phyloP scores from a whole-genome alignment of 2,329 filamentous ascomycete species.

The Sclerotinia glacialis region DNA sequence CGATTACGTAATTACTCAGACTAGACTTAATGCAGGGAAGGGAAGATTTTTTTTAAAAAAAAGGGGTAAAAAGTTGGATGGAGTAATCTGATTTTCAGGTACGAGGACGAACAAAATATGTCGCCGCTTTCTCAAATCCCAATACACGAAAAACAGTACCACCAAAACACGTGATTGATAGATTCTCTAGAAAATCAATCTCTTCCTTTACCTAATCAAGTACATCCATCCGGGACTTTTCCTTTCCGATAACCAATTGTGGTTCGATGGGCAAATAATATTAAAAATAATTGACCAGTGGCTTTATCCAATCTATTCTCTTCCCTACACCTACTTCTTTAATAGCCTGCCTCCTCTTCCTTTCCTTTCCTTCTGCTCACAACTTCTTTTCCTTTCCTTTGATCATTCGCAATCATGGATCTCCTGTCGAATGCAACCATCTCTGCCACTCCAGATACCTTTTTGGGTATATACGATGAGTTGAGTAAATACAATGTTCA shows the following conservation, averaged over 20 bases:
- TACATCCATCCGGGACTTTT: not conserved
- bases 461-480: conserved; percentile 59
- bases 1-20: not conserved
- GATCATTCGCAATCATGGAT: conserved; percentile 26
- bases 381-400: not conserved
- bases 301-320: conserved; percentile 5
- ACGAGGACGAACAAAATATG: conserved; percentile 8
- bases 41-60: no score
- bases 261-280: conserved; percentile 22
- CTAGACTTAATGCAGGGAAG: not conserved
- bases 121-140: not conserved
- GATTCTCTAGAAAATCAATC: not conserved
- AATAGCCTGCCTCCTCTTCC: conserved; percentile 7
- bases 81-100: not conserved
- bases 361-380: conserved; percentile 4
- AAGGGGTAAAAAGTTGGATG: not conserved
- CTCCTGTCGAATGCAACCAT: conserved; percentile 35
- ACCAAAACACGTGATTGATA: conserved; percentile 7
- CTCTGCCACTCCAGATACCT: conserved; percentile 40
- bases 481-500: conserved; percentile 69
- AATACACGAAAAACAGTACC: not conserved
- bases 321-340: conserved; percentile 11
- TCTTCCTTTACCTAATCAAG: conserved; percentile 2
- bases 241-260: conserved; percentile 20
- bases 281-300: not conserved